Evolutionary conservation across 2,329 filamentous ascomycete species (phyloP).

Genomic region (Eutypella sp.): DNA sequence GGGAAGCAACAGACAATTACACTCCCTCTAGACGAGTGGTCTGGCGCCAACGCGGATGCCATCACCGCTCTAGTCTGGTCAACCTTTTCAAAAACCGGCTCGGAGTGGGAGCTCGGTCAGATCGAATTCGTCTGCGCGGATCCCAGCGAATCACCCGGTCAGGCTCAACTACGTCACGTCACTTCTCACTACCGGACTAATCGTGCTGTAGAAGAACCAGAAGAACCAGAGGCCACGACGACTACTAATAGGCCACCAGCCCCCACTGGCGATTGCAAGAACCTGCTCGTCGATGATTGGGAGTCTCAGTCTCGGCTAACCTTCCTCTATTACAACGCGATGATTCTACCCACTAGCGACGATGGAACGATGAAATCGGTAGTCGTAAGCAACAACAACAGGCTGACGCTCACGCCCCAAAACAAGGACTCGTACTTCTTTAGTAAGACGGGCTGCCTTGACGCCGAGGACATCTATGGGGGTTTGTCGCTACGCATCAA

Average conservation of each 20-base stretch:
- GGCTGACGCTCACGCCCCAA: slow-evolving; percentile 47
- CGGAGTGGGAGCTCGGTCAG: slow-evolving; percentile 3
- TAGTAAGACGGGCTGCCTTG: slow-evolving; percentile 49
- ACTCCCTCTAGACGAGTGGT: slow-evolving; percentile 35
- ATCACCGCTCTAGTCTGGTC: slow-evolving; percentile 31
- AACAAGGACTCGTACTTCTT: slow-evolving; percentile 52
- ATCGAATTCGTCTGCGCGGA: slow-evolving; percentile 4
- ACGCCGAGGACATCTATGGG: slow-evolving; percentile 45
- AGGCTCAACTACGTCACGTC: neutral
- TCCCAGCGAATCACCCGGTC: neutral
- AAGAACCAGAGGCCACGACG: neutral
- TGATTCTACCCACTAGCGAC: slow-evolving; percentile 50
- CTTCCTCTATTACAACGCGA: slow-evolving; percentile 56
- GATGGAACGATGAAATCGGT: slow-evolving; percentile 53
- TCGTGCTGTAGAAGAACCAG: neutral
- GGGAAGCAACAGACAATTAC: slow-evolving; percentile 34
- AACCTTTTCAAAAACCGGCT: slow-evolving; percentile 1
- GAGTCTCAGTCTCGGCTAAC: slow-evolving; percentile 56
- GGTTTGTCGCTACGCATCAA: slow-evolving; percentile 53
- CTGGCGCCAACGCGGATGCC: slow-evolving; percentile 35
- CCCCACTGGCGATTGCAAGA: neutral
- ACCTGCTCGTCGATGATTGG: slow-evolving; percentile 53
- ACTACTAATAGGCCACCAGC: neutral
- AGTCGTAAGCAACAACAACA: slow-evolving; percentile 45
- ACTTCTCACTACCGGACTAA: neutral